phyloP scores from a whole-genome alignment of 2,329 filamentous ascomycete genomes.

The Pseudogymnoascus sp. region DNA sequence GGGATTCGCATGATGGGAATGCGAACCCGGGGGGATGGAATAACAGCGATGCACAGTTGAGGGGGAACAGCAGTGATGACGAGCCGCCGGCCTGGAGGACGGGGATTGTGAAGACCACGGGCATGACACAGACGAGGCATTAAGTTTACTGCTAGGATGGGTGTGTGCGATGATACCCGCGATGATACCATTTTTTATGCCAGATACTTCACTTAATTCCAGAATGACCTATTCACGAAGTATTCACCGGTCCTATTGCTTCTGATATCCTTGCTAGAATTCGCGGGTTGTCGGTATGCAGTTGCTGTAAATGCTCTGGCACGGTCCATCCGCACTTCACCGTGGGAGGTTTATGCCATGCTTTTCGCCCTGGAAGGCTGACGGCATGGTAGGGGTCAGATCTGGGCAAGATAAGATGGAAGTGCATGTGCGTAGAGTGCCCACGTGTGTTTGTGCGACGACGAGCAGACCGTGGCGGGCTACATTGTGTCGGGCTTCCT shows the following conservation, averaged over 20 bases:
- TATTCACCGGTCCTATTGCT: too few relatives aligned
- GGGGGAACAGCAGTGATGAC: not conserved
- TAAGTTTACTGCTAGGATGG: not conserved
- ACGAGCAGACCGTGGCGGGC: not conserved
- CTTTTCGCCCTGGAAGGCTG: not conserved
- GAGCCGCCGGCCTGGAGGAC: not conserved
- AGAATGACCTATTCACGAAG: not conserved
- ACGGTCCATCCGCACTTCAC: not conserved
- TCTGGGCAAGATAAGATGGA: not conserved
- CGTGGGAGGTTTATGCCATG: not conserved
- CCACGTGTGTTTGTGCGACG: not conserved
- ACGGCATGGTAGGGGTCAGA: not conserved
- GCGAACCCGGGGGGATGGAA: not conserved
- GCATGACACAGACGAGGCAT: conserved; percentile 5
- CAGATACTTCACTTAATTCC: not conserved
- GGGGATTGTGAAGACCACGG: conserved; percentile 5
- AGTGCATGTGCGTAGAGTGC: not conserved
- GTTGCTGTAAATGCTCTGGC: not conserved
- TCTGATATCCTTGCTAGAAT: not conserved
- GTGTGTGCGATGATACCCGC: conserved; percentile 4
- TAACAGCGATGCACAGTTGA: not conserved
- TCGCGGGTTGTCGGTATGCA: not conserved
- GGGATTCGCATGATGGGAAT: not conserved
- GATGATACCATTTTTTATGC: conserved; percentile 5
- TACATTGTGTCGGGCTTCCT: not conserved